phyloP scores from a whole-genome alignment of 176 grass and related monocot species.

The Bothriochloa decipiens region DNA sequence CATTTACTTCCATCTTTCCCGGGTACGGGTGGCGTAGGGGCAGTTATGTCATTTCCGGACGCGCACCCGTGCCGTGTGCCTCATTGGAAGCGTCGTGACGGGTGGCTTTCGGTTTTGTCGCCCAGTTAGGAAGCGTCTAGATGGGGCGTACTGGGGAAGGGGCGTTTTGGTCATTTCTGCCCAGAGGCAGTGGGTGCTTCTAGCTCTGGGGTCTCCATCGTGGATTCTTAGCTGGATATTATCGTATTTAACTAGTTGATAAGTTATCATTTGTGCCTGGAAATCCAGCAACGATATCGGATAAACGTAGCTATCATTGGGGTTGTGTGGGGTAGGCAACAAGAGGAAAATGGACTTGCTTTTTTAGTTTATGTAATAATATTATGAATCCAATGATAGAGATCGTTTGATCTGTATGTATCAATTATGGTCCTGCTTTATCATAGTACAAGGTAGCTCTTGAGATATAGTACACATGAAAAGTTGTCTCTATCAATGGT shows the following conservation, averaged over 20 bases:
- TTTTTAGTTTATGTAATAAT: neutral
- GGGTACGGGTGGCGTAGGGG: neutral
- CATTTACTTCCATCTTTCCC: neutral
- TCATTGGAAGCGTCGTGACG: constrained; percentile 18
- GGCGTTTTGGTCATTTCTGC: constrained; percentile 42
- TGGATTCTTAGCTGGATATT: constrained; percentile 42
- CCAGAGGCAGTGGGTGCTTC: constrained; percentile 13
- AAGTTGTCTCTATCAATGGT: neutral
- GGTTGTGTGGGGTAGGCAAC: constrained; percentile 24
- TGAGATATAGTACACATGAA: neutral
- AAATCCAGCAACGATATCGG: constrained; percentile 33
- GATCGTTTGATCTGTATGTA: neutral
- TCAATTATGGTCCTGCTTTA: constrained; percentile 14
- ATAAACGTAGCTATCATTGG: constrained; percentile 38
- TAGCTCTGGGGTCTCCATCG: constrained; percentile 40
- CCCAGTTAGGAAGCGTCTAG: constrained; percentile 51
- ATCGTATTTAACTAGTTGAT: constrained; percentile 32
- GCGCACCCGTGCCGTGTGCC: neutral
- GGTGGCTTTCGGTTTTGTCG: constrained; percentile 46
- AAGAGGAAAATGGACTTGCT: constrained; percentile 5
- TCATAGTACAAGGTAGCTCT: neutral
- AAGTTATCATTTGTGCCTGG: constrained; percentile 38
- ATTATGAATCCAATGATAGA: constrained; percentile 3
- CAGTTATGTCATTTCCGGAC: constrained; percentile 17
- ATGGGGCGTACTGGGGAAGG: constrained; percentile 31